Conservation (phyloP, 768 basidiomycete species). For the Hygrophoropsis aurantiaca region DNA sequence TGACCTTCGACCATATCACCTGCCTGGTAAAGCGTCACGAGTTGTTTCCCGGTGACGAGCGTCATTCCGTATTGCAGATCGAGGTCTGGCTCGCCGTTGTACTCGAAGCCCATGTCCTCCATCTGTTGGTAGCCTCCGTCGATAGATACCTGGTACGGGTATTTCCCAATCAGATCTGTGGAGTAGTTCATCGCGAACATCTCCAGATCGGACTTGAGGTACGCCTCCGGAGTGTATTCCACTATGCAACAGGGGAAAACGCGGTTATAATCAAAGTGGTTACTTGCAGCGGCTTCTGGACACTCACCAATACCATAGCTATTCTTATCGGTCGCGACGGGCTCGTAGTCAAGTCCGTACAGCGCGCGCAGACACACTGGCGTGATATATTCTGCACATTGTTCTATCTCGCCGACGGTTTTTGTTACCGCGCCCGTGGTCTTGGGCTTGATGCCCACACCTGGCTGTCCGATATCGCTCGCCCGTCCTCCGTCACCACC, state of each 20-base stretch:
- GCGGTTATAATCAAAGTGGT: too few relatives aligned
- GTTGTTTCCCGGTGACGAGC: slow-evolving; percentile 40
- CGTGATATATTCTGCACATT: slow-evolving; percentile 32
- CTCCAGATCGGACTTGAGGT: slow-evolving; percentile 38
- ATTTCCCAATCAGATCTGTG: slow-evolving; percentile 25
- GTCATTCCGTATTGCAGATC: slow-evolving; percentile 58
- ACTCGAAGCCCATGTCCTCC: slow-evolving; percentile 36
- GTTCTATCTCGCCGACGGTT: slow-evolving; percentile 10
- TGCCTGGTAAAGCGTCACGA: slow-evolving; percentile 43
- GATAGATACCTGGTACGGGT: slow-evolving; percentile 7
- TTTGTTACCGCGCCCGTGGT: slow-evolving; percentile 3
- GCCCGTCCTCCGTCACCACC: slow-evolving; percentile 3
- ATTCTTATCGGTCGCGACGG: slow-evolving; percentile 31
- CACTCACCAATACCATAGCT: slow-evolving; percentile 36
- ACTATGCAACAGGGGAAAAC: slow-evolving; percentile 27
- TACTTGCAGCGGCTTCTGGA: too few relatives aligned
- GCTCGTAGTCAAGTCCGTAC: slow-evolving; percentile 34
- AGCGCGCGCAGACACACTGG: slow-evolving; percentile 39
- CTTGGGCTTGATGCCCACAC: neutral
- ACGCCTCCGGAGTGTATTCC: slow-evolving; percentile 46
- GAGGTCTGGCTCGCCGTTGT: slow-evolving; percentile 56
- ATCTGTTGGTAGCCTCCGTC: slow-evolving; percentile 48
- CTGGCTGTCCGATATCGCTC: neutral
- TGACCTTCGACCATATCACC: slow-evolving; percentile 43
- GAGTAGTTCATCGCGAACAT: slow-evolving; percentile 39